These are phyloP conservation scores for Aspergillus panamensis DNA, from an alignment of 495 filamentous ascomycete genomes.

Conservation along the genomic window DNA sequence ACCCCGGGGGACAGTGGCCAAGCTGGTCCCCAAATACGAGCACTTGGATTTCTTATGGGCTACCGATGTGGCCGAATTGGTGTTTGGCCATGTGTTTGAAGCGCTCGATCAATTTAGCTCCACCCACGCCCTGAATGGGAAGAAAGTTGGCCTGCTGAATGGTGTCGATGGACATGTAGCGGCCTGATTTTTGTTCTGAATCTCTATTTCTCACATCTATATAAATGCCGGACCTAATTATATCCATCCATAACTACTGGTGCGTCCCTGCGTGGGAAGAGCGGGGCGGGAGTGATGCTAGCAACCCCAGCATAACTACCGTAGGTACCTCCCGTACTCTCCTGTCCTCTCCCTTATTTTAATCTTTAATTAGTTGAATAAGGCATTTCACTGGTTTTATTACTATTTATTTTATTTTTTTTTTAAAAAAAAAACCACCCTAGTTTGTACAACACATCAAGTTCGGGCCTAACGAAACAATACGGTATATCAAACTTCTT, in stretches of 20 bases:
- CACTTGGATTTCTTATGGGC: constrained; percentile 99
- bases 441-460: too few relatives aligned
- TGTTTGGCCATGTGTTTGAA: constrained; percentile 87
- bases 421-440: too few relatives aligned
- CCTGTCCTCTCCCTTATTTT: too few relatives aligned
- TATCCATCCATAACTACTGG: background rate
- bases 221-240: constrained; percentile 1
- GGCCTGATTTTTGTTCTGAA: constrained; percentile 2
- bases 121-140: background rate
- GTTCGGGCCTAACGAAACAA: background rate
- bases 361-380: too few relatives aligned
- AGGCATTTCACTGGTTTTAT: too few relatives aligned
- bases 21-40: constrained; percentile 84
- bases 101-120: constrained; percentile 65
- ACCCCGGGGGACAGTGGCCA: constrained; percentile 76
- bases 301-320: background rate
- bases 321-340: too few relatives aligned
- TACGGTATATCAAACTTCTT: background rate
- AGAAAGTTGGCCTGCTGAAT: constrained; percentile 4
- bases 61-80: constrained; percentile 72
- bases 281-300: constrained; percentile 5
- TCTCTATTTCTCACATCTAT: too few relatives aligned
- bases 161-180: constrained; percentile 13
- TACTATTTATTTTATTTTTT: too few relatives aligned
- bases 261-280: constrained; percentile 8